phyloP scores from a whole-genome alignment of 2,329 filamentous ascomycete species.

The Myrmaecium sp. region DNA sequence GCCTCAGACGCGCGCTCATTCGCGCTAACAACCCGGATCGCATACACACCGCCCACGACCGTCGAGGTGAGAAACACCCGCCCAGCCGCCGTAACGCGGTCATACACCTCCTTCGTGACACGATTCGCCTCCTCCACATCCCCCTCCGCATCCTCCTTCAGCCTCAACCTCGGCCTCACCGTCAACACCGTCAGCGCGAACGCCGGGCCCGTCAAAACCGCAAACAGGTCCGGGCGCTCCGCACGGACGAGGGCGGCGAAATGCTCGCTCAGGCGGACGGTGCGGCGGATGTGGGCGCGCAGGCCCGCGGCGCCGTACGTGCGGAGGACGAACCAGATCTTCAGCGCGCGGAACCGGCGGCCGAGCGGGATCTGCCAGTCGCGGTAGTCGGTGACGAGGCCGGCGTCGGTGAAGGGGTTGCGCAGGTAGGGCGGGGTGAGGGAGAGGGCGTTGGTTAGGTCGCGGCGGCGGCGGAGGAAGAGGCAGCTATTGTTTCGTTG shows the following conservation, averaged over 20 bases:
- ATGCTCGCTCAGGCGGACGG: constrained; percentile 49
- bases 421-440: constrained; percentile 69
- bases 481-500: constrained; percentile 42
- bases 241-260: constrained; percentile 46
- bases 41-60: constrained; percentile 54
- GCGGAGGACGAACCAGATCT: constrained; percentile 89
- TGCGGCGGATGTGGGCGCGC: constrained; percentile 52
- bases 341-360: constrained; percentile 70
- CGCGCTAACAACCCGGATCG: constrained; percentile 66
- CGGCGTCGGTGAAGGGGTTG: constrained; percentile 64
- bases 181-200: constrained; percentile 73
- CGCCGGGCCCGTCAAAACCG: constrained; percentile 52
- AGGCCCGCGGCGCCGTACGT: constrained; percentile 66
- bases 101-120: constrained; percentile 59
- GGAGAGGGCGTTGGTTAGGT: constrained; percentile 64
- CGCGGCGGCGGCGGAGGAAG: constrained; percentile 56
- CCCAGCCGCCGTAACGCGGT: constrained; percentile 53
- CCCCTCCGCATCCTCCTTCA: constrained; percentile 17
- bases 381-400: constrained; percentile 82
- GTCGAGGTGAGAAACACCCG: constrained; percentile 73
- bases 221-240: constrained; percentile 55
- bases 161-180: constrained; percentile 30
- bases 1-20: constrained; percentile 53
- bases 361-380: constrained; percentile 96
- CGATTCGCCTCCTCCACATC: constrained; percentile 42